Evolutionary conservation across 2,329 filamentous ascomycete genomes (phyloP), one percentile per base, ranked within the genome.

Genomic region (Trichoderma pleuroti): DNA sequence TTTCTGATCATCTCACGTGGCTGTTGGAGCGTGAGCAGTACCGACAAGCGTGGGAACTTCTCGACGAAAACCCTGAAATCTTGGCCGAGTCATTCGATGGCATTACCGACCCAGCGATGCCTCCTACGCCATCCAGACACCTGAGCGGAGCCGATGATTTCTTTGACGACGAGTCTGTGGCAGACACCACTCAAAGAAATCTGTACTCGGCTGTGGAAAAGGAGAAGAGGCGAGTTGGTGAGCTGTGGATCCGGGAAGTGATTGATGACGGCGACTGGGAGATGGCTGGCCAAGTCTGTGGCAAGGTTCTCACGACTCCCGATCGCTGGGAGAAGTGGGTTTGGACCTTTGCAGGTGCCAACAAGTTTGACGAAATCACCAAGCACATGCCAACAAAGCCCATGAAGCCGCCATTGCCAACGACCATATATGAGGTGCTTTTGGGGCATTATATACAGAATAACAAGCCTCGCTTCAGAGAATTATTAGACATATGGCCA

Each of bases 301-400:
- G 91, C 16, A 93, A 91, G 76, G 94, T 98, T 0, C 84, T 99
- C 1, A 90, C 90, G 56, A 93, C 91, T 1, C 89, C 93, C 1
- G 86, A 91, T 61, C 86, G 91, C 75, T 99, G 96, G 96, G 94
- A 98, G 81, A 93, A 97, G 76, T 98, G 95, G 94, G 92, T 97
- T 6, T 97, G 92, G 89, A 91, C 89, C 0, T 99, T 99, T 81
- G 93, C 94, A 9, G 91, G 93, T 52, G 92, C 92, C 3, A 88
- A 93, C 73, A 93, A 90, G 77, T 93, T 97, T 75, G 93, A 98
- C 78, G 94, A 97, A 75, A 97, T 99, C 72, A 92, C 92, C 6
- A 87, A 92, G 42, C 90, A 92, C 76, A 92, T 99, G 34, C 96
- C 96, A 0, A 90, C 88, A 1, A 87, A 90, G 67, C 88, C 90